These are phyloP conservation scores for Cladosporium velox DNA, from an alignment of 2,329 filamentous ascomycete species.

Conservation along the genomic window DNA sequence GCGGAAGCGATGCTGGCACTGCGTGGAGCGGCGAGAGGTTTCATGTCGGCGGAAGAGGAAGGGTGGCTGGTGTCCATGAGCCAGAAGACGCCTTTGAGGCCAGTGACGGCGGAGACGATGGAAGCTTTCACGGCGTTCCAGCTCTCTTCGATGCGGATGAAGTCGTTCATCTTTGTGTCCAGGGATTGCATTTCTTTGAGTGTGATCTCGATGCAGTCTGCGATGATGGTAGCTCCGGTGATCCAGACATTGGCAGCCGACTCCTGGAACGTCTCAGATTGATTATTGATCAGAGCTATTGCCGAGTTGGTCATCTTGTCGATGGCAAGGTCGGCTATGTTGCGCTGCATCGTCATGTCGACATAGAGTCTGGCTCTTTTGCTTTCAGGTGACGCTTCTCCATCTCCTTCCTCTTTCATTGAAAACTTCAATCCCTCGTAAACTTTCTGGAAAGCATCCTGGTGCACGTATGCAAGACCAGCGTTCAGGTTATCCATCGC, in stretches of 20 bases:
- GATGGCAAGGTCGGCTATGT: constrained; percentile 49
- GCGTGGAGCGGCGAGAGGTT: constrained; percentile 23
- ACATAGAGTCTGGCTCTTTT: constrained; percentile 43
- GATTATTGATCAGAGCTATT: constrained; percentile 46
- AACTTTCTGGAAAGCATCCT: constrained; percentile 50
- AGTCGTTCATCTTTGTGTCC: constrained; percentile 46
- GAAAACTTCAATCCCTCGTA: constrained; percentile 46
- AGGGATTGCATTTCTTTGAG: constrained; percentile 44
- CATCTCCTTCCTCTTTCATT: constrained; percentile 30
- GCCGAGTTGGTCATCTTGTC: constrained; percentile 50
- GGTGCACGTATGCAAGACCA: constrained; percentile 48
- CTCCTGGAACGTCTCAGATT: constrained; percentile 44
- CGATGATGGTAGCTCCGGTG: constrained; percentile 47
- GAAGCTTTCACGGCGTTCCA: constrained; percentile 47
- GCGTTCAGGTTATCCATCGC: constrained; percentile 51
- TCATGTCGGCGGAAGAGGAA: constrained; percentile 20
- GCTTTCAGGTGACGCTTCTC: constrained; percentile 34
- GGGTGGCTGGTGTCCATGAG: constrained; percentile 41
- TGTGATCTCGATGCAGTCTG: constrained; percentile 47
- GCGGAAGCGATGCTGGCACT: constrained; percentile 34
- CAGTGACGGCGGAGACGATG: constrained; percentile 44
- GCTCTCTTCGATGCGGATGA: constrained; percentile 49
- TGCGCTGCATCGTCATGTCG: constrained; percentile 48
- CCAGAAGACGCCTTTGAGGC: constrained; percentile 49
- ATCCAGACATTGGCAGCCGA: constrained; percentile 49